phyloP scores from a whole-genome alignment of 23 red algal species.

The Gracilaria domingensis region DNA sequence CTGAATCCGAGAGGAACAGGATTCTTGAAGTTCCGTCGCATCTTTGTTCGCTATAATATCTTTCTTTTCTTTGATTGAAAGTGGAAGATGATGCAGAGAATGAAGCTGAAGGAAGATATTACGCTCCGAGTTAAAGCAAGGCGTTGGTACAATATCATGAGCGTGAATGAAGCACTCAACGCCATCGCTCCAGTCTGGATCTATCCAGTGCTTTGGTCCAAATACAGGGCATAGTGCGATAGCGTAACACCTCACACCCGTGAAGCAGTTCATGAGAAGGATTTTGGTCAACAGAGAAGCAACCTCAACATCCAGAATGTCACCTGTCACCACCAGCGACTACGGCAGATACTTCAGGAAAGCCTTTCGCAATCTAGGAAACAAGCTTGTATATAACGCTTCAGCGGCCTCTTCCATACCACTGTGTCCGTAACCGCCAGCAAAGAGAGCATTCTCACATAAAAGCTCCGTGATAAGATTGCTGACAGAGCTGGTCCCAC shows the following conservation, averaged over 20 bases:
- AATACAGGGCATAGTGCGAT: constrained; percentile 78
- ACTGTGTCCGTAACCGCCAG: constrained; percentile 74
- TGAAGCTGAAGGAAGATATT: constrained; percentile 46
- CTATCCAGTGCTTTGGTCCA: constrained; percentile 63
- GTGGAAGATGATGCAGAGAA: constrained; percentile 27
- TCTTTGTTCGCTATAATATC: constrained; percentile 24
- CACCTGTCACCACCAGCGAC: constrained; percentile 71
- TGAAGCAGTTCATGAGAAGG: constrained; percentile 40
- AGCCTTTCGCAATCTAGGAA: constrained; percentile 48
- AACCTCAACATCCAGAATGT: constrained; percentile 74
- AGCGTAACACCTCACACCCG: constrained; percentile 80
- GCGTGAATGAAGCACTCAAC: constrained; percentile 76
- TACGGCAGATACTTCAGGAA: constrained; percentile 30
- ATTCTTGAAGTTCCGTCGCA: constrained; percentile 5
- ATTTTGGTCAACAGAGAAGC: constrained; percentile 80
- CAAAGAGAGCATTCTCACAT: constrained; percentile 60
- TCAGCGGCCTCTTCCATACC: constrained; percentile 80
- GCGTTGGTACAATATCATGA: constrained; percentile 75
- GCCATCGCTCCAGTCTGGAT: constrained; percentile 75
- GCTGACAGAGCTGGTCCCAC: constrained; percentile 79
- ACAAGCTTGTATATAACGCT: constrained; percentile 47
- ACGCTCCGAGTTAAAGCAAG: constrained; percentile 67
- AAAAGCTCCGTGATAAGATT: constrained; percentile 80
- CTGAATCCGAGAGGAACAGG: not conserved
- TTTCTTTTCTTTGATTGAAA: constrained; percentile 44